These are phyloP conservation scores for Malania oleifera DNA, from an alignment of 164 flowering plant species.

Conservation along the genomic window DNA sequence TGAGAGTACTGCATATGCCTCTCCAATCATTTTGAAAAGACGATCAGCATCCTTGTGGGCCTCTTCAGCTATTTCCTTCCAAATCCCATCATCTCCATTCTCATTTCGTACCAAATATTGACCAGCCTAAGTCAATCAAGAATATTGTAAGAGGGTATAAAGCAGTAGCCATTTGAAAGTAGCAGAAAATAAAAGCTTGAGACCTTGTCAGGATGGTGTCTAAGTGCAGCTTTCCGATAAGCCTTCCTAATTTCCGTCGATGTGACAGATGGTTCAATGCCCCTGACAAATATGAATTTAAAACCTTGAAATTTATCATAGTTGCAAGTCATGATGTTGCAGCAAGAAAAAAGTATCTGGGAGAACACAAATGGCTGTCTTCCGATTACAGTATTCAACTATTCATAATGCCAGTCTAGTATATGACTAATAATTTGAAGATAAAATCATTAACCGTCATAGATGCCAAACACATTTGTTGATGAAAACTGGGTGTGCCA, in stretches of 20 bases:
- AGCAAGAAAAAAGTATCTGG: too few species aligned
- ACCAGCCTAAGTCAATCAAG: constrained; percentile 21
- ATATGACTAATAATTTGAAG: too few species aligned
- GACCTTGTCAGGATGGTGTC: constrained; percentile 8
- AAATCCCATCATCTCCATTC: constrained; percentile 25
- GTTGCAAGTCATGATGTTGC: too few species aligned
- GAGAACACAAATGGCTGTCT: too few species aligned
- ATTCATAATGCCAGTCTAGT: too few species aligned
- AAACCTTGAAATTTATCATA: too few species aligned
- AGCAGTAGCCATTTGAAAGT: not conserved
- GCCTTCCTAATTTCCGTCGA: constrained; percentile 6
- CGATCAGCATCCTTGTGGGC: constrained; percentile 28
- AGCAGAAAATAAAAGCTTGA: not conserved
- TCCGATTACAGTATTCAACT: too few species aligned
- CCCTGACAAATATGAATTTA: constrained; percentile 2
- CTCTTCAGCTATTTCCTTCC: constrained; percentile 31
- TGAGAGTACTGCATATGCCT: constrained; percentile 34
- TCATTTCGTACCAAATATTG: constrained; percentile 28
- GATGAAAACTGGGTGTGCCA: too few species aligned
- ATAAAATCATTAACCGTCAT: too few species aligned
- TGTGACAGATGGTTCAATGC: constrained; percentile 14
- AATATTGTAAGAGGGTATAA: not conserved
- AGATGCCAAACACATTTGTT: too few species aligned
- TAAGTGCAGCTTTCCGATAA: constrained; percentile 5
- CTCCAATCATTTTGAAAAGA: constrained; percentile 38